Conservation (phyloP, 345 rosid genomes). For the Populus simonii region DNA sequence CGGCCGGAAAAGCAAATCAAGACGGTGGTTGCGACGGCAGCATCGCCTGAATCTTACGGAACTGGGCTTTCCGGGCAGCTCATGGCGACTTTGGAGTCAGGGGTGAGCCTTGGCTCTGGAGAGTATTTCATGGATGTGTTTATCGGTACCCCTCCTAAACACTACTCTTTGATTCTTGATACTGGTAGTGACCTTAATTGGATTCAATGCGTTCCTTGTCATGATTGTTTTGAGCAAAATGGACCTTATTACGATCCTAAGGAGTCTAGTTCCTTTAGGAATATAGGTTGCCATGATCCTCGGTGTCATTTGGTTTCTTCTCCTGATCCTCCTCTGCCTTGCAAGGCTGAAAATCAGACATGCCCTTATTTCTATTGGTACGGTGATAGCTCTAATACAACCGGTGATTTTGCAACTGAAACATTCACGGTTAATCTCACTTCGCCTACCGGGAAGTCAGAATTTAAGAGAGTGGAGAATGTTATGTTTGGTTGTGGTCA, state of each 20-base stretch:
- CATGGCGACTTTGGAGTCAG: constrained; percentile 78
- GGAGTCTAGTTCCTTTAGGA: constrained; percentile 56
- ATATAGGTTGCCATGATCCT: constrained; percentile 62
- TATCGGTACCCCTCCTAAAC: constrained; percentile 86
- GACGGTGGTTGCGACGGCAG: constrained; percentile 21
- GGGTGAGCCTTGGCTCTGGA: constrained; percentile 79
- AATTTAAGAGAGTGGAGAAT: constrained; percentile 51
- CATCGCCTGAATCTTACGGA: constrained; percentile 31
- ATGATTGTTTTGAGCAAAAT: constrained; percentile 84
- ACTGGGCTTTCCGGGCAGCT: constrained; percentile 48
- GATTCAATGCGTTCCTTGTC: constrained; percentile 86
- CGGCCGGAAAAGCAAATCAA: constrained; percentile 7
- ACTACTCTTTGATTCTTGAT: constrained; percentile 86
- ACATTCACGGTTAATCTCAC: constrained; percentile 78
- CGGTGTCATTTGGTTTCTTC: constrained; percentile 70
- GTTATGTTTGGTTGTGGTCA: constrained; percentile 94
- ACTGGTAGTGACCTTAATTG: constrained; percentile 96
- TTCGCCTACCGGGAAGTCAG: constrained; percentile 39
- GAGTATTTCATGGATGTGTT: constrained; percentile 96
- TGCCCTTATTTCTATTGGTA: constrained; percentile 92
- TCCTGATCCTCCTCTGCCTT: constrained; percentile 66
- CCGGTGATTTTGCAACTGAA: constrained; percentile 79
- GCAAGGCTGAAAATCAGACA: constrained; percentile 51
- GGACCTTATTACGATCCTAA: constrained; percentile 69
- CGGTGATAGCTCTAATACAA: constrained; percentile 84